Evolutionary conservation across 495 filamentous ascomycete genomes (phyloP).

Genomic region (Xylaria palmicola): DNA sequence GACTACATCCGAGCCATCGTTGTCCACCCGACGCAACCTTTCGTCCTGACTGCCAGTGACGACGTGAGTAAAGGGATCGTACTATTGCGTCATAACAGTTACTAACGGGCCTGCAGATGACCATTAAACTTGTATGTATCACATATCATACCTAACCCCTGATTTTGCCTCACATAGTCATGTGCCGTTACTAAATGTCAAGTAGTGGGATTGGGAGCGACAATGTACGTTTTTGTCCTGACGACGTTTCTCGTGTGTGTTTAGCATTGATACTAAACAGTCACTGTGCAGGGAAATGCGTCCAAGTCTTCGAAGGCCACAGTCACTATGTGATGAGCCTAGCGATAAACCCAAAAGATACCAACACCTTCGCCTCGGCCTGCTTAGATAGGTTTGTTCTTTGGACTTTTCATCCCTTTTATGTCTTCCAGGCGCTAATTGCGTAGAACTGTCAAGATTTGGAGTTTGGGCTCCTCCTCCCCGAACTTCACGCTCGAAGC

Average conservation of each 20-base stretch:
- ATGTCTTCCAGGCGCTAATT: not conserved
- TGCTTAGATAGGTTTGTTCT: conserved; percentile 66
- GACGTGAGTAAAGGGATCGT: conserved; percentile 96
- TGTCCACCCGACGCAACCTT: conserved; percentile 95
- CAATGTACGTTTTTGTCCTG: conserved; percentile 51
- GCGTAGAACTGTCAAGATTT: conserved; percentile 89
- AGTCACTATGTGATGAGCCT: conserved; percentile 99
- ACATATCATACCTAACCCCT: not conserved
- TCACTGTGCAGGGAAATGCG: conserved; percentile 65
- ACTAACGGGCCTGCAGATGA: conserved; percentile 57
- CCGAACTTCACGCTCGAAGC: conserved; percentile 96
- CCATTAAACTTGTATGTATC: conserved; percentile 69
- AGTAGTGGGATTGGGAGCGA: conserved; percentile 92
- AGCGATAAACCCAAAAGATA: conserved; percentile 98
- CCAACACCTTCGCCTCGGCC: conserved; percentile 94
- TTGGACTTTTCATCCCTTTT: not conserved
- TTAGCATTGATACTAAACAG: not conserved
- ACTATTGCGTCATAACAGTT: not conserved
- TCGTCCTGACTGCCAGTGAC: conserved; percentile 95
- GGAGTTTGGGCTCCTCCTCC: conserved; percentile 85
- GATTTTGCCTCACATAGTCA: not conserved
- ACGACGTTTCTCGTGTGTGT: not conserved
- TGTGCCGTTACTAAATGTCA: not conserved
- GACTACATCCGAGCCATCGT: conserved; percentile 98
- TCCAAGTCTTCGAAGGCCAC: conserved; percentile 98